Percentiles rank a stretch among this genome's conserved stretches.
These are phyloP conservation scores for Alloteropsis semialata DNA, from an alignment of 176 grass and related monocot species.

Conservation along the genomic window DNA sequence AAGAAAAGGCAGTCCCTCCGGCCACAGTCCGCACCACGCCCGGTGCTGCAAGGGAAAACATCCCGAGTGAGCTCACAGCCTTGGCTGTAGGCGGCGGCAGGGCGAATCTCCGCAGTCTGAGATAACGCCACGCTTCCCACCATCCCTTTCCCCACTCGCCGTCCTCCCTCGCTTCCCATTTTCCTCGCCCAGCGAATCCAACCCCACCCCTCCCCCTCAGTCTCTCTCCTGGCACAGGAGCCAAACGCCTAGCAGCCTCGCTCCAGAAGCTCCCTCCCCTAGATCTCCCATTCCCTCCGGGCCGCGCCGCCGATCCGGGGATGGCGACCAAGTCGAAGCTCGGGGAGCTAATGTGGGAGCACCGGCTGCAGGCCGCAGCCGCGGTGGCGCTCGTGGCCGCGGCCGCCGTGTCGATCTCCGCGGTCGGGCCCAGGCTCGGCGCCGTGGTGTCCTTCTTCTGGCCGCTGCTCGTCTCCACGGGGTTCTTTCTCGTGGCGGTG, in stretches of 20 bases:
- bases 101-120: slow-evolving; percentile 42
- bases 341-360: slow-evolving; percentile 54
- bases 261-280: background rate
- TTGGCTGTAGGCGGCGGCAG: slow-evolving; percentile 61
- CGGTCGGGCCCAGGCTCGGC: slow-evolving; percentile 40
- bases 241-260: slow-evolving; percentile 9
- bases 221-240: slow-evolving; percentile 5
- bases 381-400: slow-evolving; percentile 51
- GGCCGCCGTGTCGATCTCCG: slow-evolving; percentile 48
- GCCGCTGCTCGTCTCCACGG: slow-evolving; percentile 75
- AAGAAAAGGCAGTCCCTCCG: background rate
- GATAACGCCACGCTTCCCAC: slow-evolving; percentile 31
- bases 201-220: background rate
- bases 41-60: slow-evolving; percentile 25
- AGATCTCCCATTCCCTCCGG: slow-evolving; percentile 26
- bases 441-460: slow-evolving; percentile 70
- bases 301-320: background rate
- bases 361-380: slow-evolving; percentile 41
- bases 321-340: slow-evolving; percentile 49
- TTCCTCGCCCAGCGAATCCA: background rate
- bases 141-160: slow-evolving; percentile 29
- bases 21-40: background rate
- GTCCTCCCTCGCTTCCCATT: background rate
- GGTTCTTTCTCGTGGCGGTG: slow-evolving; percentile 56
- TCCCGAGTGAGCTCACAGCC: background rate